Conservation (phyloP, 1,284 basidiomycete genomes). For the Ustilago esculenta region DNA sequence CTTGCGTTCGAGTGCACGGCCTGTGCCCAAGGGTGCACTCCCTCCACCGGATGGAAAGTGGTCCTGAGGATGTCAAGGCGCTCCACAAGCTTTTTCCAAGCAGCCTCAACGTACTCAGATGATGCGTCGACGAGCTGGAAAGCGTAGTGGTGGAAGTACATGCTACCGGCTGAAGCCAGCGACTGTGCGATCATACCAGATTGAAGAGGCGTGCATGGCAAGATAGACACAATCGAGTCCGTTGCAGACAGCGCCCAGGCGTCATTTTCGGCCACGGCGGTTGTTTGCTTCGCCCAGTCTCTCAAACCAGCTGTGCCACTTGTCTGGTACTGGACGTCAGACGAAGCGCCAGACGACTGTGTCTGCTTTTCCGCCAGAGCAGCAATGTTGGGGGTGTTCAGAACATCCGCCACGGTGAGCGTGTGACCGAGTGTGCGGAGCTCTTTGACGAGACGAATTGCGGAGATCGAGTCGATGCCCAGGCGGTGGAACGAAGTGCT, state of each 20-base stretch:
- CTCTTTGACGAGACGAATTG: conserved; percentile 49
- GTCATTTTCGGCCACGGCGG: conserved; percentile 8
- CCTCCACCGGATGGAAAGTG: conserved; percentile 51
- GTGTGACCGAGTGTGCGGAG: conserved; percentile 28
- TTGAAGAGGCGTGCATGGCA: conserved; percentile 65
- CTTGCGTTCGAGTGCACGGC: conserved; percentile 26
- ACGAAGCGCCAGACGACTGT: background rate
- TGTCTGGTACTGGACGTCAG: background rate
- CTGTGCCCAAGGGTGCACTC: conserved; percentile 53
- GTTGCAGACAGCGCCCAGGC: conserved; percentile 14
- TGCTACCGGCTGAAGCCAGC: conserved; percentile 39
- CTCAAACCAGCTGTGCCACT: background rate
- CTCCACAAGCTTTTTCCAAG: conserved; percentile 43
- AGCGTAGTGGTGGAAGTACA: conserved; percentile 57
- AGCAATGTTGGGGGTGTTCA: conserved; percentile 45
- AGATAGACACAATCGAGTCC: conserved; percentile 34
- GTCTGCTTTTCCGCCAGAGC: conserved; percentile 39
- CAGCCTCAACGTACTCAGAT: conserved; percentile 13
- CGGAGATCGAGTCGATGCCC: conserved; percentile 63
- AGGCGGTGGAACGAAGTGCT: conserved; percentile 58
- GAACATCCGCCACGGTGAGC: conserved; percentile 46
- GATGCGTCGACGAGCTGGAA: conserved; percentile 15
- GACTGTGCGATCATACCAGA: conserved; percentile 62
- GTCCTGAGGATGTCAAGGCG: conserved; percentile 56
- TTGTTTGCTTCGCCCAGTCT: conserved; percentile 11